Percentiles rank a stretch among this genome's conserved stretches.
Evolutionary conservation across 1,284 basidiomycete species (phyloP).

Genomic region (Ganoderma boninense): DNA sequence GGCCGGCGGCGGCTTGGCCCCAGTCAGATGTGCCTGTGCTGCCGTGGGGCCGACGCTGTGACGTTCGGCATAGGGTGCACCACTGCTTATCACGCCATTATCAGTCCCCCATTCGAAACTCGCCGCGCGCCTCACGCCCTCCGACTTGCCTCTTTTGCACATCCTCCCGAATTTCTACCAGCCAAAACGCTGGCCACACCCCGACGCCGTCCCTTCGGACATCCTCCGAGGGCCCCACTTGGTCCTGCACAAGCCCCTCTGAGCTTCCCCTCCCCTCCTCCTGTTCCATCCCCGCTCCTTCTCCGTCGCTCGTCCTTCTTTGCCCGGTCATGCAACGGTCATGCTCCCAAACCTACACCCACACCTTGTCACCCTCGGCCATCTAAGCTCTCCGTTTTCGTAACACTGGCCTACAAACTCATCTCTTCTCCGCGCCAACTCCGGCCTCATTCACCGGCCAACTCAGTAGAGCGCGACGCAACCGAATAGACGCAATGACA

Average conservation of each 20-base stretch:
- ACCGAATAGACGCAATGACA: not conserved
- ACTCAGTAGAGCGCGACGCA: not conserved
- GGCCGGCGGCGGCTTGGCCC: not conserved
- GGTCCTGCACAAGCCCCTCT: not conserved
- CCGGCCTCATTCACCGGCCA: not conserved
- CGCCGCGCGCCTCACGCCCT: constrained; percentile 14
- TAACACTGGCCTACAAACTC: not conserved
- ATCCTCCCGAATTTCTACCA: constrained; percentile 13
- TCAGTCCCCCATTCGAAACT: constrained; percentile 34
- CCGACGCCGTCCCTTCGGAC: not conserved
- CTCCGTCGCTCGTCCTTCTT: not conserved
- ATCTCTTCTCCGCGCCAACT: not conserved
- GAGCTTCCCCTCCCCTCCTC: not conserved
- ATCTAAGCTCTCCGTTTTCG: not conserved
- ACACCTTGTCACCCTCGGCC: constrained; percentile 4
- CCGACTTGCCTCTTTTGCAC: constrained; percentile 26
- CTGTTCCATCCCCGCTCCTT: not conserved
- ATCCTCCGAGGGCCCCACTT: constrained; percentile 1
- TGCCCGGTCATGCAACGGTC: not conserved
- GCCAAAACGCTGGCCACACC: not conserved
- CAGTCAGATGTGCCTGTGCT: constrained; percentile 15
- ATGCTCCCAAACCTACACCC: constrained; percentile 1
- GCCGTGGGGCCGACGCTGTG: not conserved
- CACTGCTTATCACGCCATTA: constrained; percentile 30
- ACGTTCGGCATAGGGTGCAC: constrained; percentile 15